A percentile compares a stretch with the other conserved stretches of the same genome.
Conservation (phyloP, 192 early-diverging fungal species). For the Mortierella antarctica region DNA sequence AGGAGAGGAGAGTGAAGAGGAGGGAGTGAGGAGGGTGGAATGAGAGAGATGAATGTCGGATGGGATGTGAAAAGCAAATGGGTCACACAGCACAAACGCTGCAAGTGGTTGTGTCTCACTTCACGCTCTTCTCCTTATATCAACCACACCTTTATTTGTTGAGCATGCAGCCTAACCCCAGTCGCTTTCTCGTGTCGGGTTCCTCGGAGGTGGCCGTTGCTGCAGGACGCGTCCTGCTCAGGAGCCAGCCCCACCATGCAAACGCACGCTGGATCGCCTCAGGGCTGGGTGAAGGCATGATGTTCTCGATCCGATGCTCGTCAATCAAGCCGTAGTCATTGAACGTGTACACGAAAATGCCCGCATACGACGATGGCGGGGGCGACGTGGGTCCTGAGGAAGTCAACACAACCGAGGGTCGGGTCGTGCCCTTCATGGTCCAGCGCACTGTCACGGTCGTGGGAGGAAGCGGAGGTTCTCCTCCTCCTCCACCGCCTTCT, state of each 20-base stretch:
- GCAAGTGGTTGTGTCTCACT: neutral
- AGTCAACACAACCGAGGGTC: constrained; percentile 48
- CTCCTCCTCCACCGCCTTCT: neutral
- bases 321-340: constrained; percentile 52
- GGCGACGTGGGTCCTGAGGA: constrained; percentile 33
- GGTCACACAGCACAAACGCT: neutral
- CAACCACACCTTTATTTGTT: constrained; percentile 11
- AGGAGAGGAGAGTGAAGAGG: neutral
- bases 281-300: constrained; percentile 60
- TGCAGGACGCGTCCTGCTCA: constrained; percentile 38
- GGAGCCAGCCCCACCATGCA: constrained; percentile 51
- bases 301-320: constrained; percentile 63
- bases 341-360: constrained; percentile 62
- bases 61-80: neutral
- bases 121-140: neutral
- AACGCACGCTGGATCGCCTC: constrained; percentile 53
- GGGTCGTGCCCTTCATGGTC: constrained; percentile 56
- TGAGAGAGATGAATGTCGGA: neutral
- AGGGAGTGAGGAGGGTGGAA: neutral
- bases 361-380: constrained; percentile 51
- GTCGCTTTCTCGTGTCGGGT: constrained; percentile 20
- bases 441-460: constrained; percentile 59
- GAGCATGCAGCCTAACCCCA: constrained; percentile 22
- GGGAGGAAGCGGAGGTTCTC: constrained; percentile 8
- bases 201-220: constrained; percentile 17